Conservation (phyloP, 768 basidiomycete genomes). For the Boletus rubroflammeus region DNA sequence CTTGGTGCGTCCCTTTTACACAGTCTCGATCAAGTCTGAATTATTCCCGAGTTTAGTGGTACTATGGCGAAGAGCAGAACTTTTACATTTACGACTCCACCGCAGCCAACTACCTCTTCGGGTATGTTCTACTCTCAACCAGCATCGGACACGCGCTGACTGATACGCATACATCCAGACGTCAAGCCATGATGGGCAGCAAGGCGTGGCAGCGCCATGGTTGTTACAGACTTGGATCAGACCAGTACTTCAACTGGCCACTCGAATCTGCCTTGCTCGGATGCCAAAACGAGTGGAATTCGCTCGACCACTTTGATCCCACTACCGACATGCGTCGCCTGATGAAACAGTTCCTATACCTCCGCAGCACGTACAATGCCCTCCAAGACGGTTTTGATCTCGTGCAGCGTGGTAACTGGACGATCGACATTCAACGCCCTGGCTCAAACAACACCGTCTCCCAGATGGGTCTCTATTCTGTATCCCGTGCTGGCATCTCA, state of each 20-base stretch:
- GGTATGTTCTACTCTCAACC: slow-evolving; percentile 41
- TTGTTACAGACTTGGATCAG: slow-evolving; percentile 86
- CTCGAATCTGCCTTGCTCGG: slow-evolving; percentile 75
- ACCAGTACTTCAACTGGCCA: slow-evolving; percentile 93
- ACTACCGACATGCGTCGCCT: slow-evolving; percentile 74
- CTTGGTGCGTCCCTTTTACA: slow-evolving; percentile 44
- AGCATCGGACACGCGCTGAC: slow-evolving; percentile 1
- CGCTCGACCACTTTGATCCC: slow-evolving; percentile 92
- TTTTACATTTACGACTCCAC: slow-evolving; percentile 85
- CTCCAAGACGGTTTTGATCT: slow-evolving; percentile 87
- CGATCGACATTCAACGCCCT: slow-evolving; percentile 68
- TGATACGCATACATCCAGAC: slow-evolving; percentile 43
- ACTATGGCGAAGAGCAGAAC: slow-evolving; percentile 90
- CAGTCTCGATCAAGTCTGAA: background rate
- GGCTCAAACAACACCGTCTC: slow-evolving; percentile 80
- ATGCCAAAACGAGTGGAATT: slow-evolving; percentile 88
- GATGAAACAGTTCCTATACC: slow-evolving; percentile 66
- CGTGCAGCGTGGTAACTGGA: slow-evolving; percentile 85
- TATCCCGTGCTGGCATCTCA: slow-evolving; percentile 60
- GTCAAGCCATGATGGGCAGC: slow-evolving; percentile 86
- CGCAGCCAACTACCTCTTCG: slow-evolving; percentile 90
- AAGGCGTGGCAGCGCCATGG: slow-evolving; percentile 92
- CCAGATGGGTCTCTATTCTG: slow-evolving; percentile 87
- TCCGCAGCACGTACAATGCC: slow-evolving; percentile 65
- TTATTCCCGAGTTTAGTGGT: slow-evolving; percentile 44